A percentile compares a stretch with the other conserved stretches of the same genome.
phyloP scores from a whole-genome alignment of 225 moss, liverwort and hornwort species.

The Thuidium tamariscinum region DNA sequence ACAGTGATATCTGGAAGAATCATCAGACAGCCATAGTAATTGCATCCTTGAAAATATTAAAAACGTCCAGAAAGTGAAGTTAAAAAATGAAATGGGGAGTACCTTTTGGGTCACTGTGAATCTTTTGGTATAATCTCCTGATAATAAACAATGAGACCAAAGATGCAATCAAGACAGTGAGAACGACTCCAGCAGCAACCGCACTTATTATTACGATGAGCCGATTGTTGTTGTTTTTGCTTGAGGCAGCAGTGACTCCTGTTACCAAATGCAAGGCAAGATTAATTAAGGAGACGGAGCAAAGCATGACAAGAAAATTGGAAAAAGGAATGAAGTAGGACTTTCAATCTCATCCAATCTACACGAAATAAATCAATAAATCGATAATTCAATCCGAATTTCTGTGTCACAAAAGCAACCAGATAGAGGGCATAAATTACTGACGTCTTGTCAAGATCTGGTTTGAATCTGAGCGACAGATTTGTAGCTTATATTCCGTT shows the following conservation, averaged over 20 bases:
- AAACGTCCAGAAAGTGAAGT: background rate
- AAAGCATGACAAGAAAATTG: background rate
- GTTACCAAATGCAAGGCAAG: background rate
- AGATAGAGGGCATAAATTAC: background rate
- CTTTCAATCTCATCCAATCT: background rate
- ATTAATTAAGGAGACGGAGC: background rate
- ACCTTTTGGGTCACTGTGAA: conserved; percentile 1
- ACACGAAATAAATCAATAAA: background rate
- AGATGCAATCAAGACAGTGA: background rate
- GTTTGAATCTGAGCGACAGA: conserved; percentile 16
- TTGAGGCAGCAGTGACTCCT: background rate
- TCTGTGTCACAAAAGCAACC: background rate
- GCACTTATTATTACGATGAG: background rate
- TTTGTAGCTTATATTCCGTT: background rate
- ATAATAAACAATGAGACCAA: background rate
- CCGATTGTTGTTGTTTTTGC: background rate
- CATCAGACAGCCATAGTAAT: background rate
- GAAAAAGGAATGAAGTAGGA: background rate
- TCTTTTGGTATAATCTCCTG: background rate
- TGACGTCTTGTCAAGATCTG: background rate
- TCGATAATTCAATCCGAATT: background rate
- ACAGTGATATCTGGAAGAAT: background rate
- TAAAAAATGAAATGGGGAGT: background rate
- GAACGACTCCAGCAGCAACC: background rate
- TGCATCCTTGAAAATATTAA: background rate